Evolutionary conservation across 2,329 filamentous ascomycete species (phyloP), one percentile per base, ranked within the genome.

Genomic region (Microdochium trichocladiopsis): DNA sequence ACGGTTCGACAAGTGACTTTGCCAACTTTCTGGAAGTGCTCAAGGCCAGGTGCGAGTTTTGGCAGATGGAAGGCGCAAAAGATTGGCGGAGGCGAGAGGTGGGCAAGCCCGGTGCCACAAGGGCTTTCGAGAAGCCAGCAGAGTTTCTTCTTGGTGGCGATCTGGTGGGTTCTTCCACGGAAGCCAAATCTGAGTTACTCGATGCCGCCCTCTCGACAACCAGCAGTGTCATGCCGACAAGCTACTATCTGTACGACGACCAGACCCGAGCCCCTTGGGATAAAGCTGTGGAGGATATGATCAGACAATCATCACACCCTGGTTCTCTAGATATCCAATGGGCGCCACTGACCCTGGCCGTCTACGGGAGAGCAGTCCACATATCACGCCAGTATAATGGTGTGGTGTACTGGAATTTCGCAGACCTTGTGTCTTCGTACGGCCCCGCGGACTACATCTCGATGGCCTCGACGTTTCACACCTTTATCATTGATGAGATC

Each of bases 391-490:
- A 85, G 36, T 69, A 78, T 56, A 68, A 77, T 24, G 82, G 84
- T 18, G 69, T 79, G 1, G 78, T 83, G 0, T 75, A 76, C 51
- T 90, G 87, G 80, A 78, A 80, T 10, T 94, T 93, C 60, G 61
- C 74, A 14, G 78, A 86, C 33, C 77, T 93, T 1, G 90, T 88
- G 53, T 77, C 77, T 5, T 74, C 75, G 2, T 83, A 91, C 47
- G 89, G 89, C 0, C 88, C 88, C 1, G 89, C 89, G 25, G 89
- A 94, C 70, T 94, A 92, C 68, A 87, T 92, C 51, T 87, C 86
- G 1, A 79, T 94, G 64, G 87, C 88, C 1, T 91, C 87, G 1
- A 87, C 80, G 16, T 93, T 86, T 65, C 87, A 92, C 66, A 92
- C 88, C 0, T 78, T 93, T 55, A 82, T 93, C 62, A 73, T 93